phyloP scores from a whole-genome alignment of 768 basidiomycete genomes.

The Guyanaporus albipodus region DNA sequence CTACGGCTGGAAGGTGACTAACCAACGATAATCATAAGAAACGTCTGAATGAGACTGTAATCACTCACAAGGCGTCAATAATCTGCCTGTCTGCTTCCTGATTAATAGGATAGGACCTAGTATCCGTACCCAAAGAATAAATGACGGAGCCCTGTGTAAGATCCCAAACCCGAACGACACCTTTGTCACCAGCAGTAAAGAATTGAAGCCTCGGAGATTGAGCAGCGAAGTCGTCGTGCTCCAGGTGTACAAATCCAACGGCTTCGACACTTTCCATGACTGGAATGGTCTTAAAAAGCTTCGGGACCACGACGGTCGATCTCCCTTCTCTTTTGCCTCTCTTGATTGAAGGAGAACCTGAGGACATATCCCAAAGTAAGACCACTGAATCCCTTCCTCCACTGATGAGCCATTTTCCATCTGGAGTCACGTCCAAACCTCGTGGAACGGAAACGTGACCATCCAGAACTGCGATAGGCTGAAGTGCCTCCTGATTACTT shows the following conservation, averaged over 20 bases:
- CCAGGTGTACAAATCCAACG: constrained; percentile 62
- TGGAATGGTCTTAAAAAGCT: constrained; percentile 74
- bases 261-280: constrained; percentile 85
- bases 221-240: constrained; percentile 40
- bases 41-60: constrained; percentile 2
- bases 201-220: constrained; percentile 49
- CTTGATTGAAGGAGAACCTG: neutral
- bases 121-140: constrained; percentile 49
- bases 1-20: constrained; percentile 66
- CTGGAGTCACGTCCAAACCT: constrained; percentile 77
- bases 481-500: constrained; percentile 50
- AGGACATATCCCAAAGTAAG: constrained; percentile 80
- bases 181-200: constrained; percentile 91
- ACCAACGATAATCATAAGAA: constrained; percentile 14
- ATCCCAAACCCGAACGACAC: constrained; percentile 83
- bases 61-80: constrained; percentile 71
- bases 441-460: constrained; percentile 95
- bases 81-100: constrained; percentile 86
- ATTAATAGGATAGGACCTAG: constrained; percentile 36
- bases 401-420: constrained; percentile 87
- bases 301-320: constrained; percentile 46
- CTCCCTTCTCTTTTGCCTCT: constrained; percentile 38
- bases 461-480: constrained; percentile 80
- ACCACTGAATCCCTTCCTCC: constrained; percentile 93
- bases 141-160: constrained; percentile 59